Evolutionary conservation across 2,329 filamentous ascomycete species (phyloP), one percentile per base, ranked within the genome.

Genomic region (Aureobasidium sp.): DNA sequence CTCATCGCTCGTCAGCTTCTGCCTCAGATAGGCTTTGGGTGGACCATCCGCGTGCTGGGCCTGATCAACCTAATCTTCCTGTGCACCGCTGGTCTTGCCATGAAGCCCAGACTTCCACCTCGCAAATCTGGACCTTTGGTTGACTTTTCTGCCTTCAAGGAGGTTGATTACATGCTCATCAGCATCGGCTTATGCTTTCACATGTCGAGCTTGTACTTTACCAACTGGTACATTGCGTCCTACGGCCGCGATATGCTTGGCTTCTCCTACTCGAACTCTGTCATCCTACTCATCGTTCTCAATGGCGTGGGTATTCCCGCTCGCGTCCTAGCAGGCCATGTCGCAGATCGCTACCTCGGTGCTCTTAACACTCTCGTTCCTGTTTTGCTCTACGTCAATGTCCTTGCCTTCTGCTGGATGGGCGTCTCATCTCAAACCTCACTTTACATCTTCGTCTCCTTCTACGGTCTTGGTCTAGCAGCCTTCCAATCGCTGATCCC

Each of bases 31-130:
- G 86, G 86, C 0, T 88, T 87, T 67, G 76, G 77, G 0, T 88
- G 85, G 84, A 86, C 86, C 0, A 78, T 86, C n/a, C 76, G 86
- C 0, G 78, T 81, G 0, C 77, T 87, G 64, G 86, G 81, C 0
- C 80, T 89, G 57, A 78, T 88, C 36, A 82, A 84, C 30, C 65
- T 87, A 2, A 78, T 73, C 0, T 55, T 73, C 0, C 70, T 76
- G 0, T 61, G 64, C 0, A 53, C 73, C 16, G 74, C 75, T 29
- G 66, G 73, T n/a, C 67, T 70, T 0, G 68, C 78, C 41, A 71
- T 78, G 52, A 71, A 70, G 15, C 75, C 76, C 2, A 67, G 77
- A 5, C 64, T 79, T 3, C 77, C 77, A 15, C 77, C 77, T 1
- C 66, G 77, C 5, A 75, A 73, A 54, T 72, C 71, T 2, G 77